Base-by-base conservation (phyloP, 208 protist species). In the Acanthamoeba rhysodes region DNA sequence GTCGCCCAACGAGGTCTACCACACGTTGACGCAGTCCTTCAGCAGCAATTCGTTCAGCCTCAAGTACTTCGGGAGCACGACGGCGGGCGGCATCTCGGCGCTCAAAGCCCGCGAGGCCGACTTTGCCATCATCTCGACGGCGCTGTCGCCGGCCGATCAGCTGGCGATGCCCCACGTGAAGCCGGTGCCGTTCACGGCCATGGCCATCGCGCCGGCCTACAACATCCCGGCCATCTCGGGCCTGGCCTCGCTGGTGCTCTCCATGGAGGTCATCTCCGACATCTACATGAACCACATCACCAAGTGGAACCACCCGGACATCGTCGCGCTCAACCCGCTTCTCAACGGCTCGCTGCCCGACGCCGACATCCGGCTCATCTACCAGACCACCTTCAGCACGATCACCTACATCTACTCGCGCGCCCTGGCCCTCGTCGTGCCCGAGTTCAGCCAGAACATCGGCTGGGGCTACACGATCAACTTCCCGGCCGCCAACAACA, bases 281-380 rank as follows among this genome's bases (percentile, higher is more conserved):
- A 90, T 90, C 12, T 59, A n/a, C 27, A 22, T 90, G 22, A 16
- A 24, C 55, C 55, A 1, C 12, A 62, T 90, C 80, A 24, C 8
- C 18, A 7, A 37, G 27, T 90, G 84, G 84, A 66, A 90, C 84
- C n/a, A 90, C 59, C 5, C 16, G 7, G 20, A 66, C n/a, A 90
- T 90, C 59, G n/a, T 50, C n/a, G n/a, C 6, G 6, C 84, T 90
- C 55, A 90, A 90, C 50, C 84, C 84, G 9, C 18, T 34, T 1
- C 84, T 90, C 22, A 22, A 41, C 12, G n/a, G 20, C n/a, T 24
- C 20, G 16, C 70, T 78, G 8, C 70, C 70, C 10, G 2, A 78
- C 37, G 22, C 12, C 7, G 18, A 18, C 14, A 66, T 66, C 59
- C 16, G 7, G 18, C 14, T 66, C 59, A 29, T 66, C 18, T 20